phyloP scores from a whole-genome alignment of 2,329 filamentous ascomycete species.

The Pseudogymnoascus sp. region DNA sequence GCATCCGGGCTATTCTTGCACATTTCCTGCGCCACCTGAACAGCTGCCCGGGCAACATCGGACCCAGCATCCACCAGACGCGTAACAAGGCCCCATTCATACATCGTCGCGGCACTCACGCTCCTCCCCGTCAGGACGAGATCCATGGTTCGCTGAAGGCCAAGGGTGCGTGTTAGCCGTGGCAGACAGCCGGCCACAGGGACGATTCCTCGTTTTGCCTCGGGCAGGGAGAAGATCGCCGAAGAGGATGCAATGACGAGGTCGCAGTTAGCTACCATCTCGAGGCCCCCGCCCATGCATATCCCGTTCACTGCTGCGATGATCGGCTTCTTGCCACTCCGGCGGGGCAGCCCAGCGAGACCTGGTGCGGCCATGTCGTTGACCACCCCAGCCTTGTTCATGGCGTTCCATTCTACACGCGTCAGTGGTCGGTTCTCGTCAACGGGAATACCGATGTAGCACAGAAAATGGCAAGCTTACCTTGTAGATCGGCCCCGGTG shows the following conservation, averaged over 20 bases:
- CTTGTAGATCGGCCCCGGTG: slow-evolving; percentile 58
- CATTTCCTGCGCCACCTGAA: slow-evolving; percentile 30
- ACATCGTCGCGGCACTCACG: slow-evolving; percentile 51
- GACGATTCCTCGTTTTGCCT: slow-evolving; percentile 61
- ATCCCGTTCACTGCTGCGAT: slow-evolving; percentile 67
- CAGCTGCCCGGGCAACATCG: slow-evolving; percentile 46
- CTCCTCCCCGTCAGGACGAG: slow-evolving; percentile 56
- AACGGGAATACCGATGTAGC: slow-evolving; percentile 23
- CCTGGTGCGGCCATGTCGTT: slow-evolving; percentile 35
- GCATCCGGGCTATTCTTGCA: slow-evolving; percentile 21
- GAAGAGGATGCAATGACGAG: slow-evolving; percentile 53
- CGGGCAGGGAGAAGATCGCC: slow-evolving; percentile 60
- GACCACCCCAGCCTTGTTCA: slow-evolving; percentile 17
- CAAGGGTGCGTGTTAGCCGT: slow-evolving; percentile 53
- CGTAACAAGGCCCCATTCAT: slow-evolving; percentile 60
- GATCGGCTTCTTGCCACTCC: slow-evolving; percentile 62
- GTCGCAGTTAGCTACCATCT: slow-evolving; percentile 66
- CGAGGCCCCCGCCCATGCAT: slow-evolving; percentile 65
- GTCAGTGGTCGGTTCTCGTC: slow-evolving; percentile 15
- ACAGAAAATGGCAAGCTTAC: slow-evolving; percentile 37
- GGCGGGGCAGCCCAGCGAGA: slow-evolving; percentile 59
- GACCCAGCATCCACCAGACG: slow-evolving; percentile 41
- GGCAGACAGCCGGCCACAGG: slow-evolving; percentile 63
- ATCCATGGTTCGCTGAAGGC: slow-evolving; percentile 59
- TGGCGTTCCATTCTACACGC: slow-evolving; percentile 44